Evolutionary conservation across 2,329 filamentous ascomycete genomes (phyloP).

Genomic region (Colletotrichum lindemuthianum): DNA sequence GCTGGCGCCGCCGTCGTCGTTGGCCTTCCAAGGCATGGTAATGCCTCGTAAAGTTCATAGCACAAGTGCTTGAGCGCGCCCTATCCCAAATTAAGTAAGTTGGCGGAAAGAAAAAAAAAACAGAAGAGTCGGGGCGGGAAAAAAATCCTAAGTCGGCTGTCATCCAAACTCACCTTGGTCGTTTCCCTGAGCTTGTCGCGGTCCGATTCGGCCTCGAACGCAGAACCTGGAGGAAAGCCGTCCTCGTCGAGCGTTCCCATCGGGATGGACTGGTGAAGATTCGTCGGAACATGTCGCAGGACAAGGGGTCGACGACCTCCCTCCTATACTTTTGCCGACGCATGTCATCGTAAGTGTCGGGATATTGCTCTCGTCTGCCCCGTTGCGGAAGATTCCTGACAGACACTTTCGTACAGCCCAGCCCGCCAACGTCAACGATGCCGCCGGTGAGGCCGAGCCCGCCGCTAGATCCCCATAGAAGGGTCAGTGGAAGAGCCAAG

Average conservation of each 20-base stretch:
- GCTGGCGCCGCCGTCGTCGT: not conserved
- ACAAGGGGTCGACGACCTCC: slow-evolving; percentile 53
- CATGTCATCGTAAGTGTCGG: slow-evolving; percentile 55
- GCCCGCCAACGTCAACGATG: slow-evolving; percentile 68
- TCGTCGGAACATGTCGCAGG: slow-evolving; percentile 53
- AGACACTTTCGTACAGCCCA: slow-evolving; percentile 70
- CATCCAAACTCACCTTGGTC: slow-evolving; percentile 47
- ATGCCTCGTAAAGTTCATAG: slow-evolving; percentile 58
- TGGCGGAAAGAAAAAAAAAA: not conserved
- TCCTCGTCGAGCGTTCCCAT: slow-evolving; percentile 39
- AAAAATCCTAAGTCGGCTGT: slow-evolving; percentile 34
- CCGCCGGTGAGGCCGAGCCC: slow-evolving; percentile 72
- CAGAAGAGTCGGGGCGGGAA: not conserved
- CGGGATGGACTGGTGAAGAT: slow-evolving; percentile 51
- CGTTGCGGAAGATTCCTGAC: slow-evolving; percentile 52
- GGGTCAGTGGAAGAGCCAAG: slow-evolving; percentile 2
- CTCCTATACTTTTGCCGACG: slow-evolving; percentile 55
- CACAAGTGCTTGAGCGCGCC: slow-evolving; percentile 35
- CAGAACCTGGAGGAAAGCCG: slow-evolving; percentile 50
- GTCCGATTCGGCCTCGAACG: slow-evolving; percentile 48
- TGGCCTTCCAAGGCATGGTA: slow-evolving; percentile 42
- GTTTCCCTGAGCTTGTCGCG: slow-evolving; percentile 44
- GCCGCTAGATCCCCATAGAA: slow-evolving; percentile 45
- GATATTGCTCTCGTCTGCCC: slow-evolving; percentile 54
- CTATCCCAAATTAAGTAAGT: slow-evolving; percentile 9